Evolutionary conservation across 495 filamentous ascomycete genomes (phyloP).

Genomic region (Xylaria curta): DNA sequence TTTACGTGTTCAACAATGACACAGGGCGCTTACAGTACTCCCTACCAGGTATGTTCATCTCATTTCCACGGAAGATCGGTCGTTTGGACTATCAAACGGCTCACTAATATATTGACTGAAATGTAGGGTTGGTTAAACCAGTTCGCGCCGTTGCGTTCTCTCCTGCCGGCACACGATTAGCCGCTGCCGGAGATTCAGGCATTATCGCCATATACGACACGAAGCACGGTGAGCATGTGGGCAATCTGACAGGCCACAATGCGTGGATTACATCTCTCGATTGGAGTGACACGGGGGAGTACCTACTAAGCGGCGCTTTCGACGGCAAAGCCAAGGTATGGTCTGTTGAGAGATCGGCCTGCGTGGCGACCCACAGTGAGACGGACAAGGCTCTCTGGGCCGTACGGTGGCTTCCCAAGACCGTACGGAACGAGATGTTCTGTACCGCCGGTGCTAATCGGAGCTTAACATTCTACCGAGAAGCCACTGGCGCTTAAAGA

Average conservation of each 20-base stretch:
- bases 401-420: constrained; percentile 87
- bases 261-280: constrained; percentile 89
- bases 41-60: constrained; percentile 68
- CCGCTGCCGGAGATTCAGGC: constrained; percentile 89
- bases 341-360: constrained; percentile 79
- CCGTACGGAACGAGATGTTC: constrained; percentile 76
- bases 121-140: constrained; percentile 79
- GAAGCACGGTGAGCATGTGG: constrained; percentile 87
- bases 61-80: background rate
- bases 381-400: constrained; percentile 86
- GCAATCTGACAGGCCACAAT: constrained; percentile 76
- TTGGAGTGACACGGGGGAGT: constrained; percentile 95
- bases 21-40: constrained; percentile 86
- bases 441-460: constrained; percentile 80
- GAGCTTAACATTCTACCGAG: constrained; percentile 87
- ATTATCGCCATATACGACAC: constrained; percentile 93
- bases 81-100: too few relatives aligned
- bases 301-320: constrained; percentile 82
- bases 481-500: constrained; percentile 75
- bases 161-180: constrained; percentile 80
- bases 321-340: constrained; percentile 96
- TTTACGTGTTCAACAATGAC: constrained; percentile 94
- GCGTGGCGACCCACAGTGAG: constrained; percentile 93
- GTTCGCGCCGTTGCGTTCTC: constrained; percentile 87
- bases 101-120: constrained; percentile 20